Evolutionary conservation across 495 filamentous ascomycete species (phyloP).

Genomic region (Penicillium taxi): DNA sequence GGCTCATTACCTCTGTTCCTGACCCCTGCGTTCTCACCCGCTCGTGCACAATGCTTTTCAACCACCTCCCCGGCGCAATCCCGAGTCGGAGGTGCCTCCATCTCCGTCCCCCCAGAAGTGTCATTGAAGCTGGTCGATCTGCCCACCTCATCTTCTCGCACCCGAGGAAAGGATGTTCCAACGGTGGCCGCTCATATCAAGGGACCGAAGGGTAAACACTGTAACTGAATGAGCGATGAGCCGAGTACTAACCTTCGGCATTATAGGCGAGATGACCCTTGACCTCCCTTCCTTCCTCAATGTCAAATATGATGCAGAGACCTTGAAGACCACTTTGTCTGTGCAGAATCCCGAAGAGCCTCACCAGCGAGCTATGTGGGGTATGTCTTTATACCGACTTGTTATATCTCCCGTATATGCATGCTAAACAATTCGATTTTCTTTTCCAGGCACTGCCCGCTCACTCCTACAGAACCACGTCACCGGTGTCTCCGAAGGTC

Average conservation of each 20-base stretch:
- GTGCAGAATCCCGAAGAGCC: constrained; percentile 54
- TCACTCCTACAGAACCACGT: constrained; percentile 85
- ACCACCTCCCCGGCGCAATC: constrained; percentile 57
- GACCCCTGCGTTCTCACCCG: constrained; percentile 58
- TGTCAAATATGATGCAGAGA: constrained; percentile 53
- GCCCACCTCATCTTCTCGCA: constrained; percentile 42
- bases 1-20: constrained; percentile 59
- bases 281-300: constrained; percentile 65
- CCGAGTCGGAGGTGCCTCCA: constrained; percentile 73
- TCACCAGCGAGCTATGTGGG: constrained; percentile 95
- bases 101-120: constrained; percentile 80
- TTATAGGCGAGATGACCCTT: constrained; percentile 60
- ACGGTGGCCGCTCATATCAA: constrained; percentile 56
- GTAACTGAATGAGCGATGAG: neutral
- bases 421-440: constrained; percentile 7
- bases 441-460: constrained; percentile 75
- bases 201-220: constrained; percentile 59
- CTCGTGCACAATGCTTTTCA: constrained; percentile 59
- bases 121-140: constrained; percentile 57
- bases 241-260: constrained; percentile 2
- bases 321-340: constrained; percentile 54
- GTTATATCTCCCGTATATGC: neutral
- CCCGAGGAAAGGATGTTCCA: constrained; percentile 45
- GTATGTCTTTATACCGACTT: constrained; percentile 44
- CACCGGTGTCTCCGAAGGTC: constrained; percentile 89